Evolutionary conservation across 2,329 filamentous ascomycete species (phyloP).

Genomic region (Fusarium pseudoanthophilum): DNA sequence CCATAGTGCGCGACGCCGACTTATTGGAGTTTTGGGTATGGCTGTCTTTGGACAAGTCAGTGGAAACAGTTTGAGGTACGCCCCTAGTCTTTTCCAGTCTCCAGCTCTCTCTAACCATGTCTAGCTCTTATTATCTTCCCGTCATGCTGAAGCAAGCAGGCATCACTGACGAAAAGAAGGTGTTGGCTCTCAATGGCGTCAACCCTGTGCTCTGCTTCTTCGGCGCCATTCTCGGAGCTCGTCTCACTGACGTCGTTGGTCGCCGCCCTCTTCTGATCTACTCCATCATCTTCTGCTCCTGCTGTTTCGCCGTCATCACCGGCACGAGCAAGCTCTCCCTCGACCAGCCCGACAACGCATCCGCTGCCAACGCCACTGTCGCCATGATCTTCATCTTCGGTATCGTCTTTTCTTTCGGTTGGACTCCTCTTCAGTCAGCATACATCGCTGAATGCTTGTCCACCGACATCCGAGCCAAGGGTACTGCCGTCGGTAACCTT

Average conservation of each 20-base stretch:
- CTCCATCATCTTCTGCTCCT: constrained; percentile 57
- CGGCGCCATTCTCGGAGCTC: constrained; percentile 63
- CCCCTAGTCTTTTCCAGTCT: rapidly evolving
- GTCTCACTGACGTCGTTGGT: constrained; percentile 66
- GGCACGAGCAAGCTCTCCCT: constrained; percentile 58
- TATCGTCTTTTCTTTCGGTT: constrained; percentile 61
- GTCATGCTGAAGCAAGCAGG: constrained; percentile 62
- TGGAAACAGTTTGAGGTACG: constrained; percentile 56
- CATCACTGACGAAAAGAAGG: constrained; percentile 58
- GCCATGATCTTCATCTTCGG: constrained; percentile 64
- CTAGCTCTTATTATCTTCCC: constrained; percentile 66
- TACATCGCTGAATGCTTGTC: constrained; percentile 61
- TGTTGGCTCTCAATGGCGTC: constrained; percentile 62
- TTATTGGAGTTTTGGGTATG: constrained; percentile 63
- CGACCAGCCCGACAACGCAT: constrained; percentile 48
- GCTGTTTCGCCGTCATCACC: constrained; percentile 61
- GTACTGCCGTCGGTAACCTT: constrained; percentile 56
- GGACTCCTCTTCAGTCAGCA: constrained; percentile 60
- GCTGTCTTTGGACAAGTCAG: constrained; percentile 64
- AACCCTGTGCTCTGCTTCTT: constrained; percentile 65
- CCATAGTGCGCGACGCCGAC: constrained; percentile 58
- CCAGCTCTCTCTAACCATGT: background rate
- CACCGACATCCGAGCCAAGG: constrained; percentile 58
- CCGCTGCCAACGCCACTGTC: constrained; percentile 57
- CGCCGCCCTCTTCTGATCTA: constrained; percentile 65